phyloP scores from a whole-genome alignment of 192 early-diverging fungal species.

The Neocallimastix lanati region DNA sequence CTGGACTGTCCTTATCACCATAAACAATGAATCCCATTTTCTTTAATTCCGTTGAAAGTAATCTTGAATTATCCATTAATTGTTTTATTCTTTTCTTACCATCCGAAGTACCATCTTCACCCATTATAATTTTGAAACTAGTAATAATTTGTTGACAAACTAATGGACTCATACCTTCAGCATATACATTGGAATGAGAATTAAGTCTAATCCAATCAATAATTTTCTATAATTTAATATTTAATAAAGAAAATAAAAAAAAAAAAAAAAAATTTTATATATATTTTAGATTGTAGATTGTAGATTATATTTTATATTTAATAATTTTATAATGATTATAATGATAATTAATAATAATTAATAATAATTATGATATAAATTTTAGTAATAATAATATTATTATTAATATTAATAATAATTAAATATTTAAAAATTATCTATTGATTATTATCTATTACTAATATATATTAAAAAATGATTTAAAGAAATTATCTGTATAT shows the following conservation, averaged over 20 bases:
- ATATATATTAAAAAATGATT: too few relatives aligned
- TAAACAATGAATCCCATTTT: conserved; percentile 89
- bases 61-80: conserved; percentile 71
- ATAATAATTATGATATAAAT: too few relatives aligned
- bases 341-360: too few relatives aligned
- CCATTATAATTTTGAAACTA: conserved; percentile 80
- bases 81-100: conserved; percentile 66
- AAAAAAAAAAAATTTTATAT: not conserved
- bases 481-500: too few relatives aligned
- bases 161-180: conserved; percentile 69
- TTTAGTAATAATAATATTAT: too few relatives aligned
- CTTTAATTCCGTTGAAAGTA: conserved; percentile 57
- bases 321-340: too few relatives aligned
- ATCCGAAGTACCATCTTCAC: conserved; percentile 68
- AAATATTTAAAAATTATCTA: too few relatives aligned
- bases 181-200: conserved; percentile 72
- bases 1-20: conserved; percentile 69
- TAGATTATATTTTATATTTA: too few relatives aligned
- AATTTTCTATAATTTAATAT: conserved; percentile 1
- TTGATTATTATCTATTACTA: too few relatives aligned
- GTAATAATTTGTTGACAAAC: conserved; percentile 79
- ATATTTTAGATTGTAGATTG: too few relatives aligned
- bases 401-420: too few relatives aligned
- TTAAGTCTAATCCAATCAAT: conserved; percentile 63
- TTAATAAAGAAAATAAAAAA: too few relatives aligned